These are phyloP conservation scores for Ustilago lituana DNA, from an alignment of 1,284 basidiomycete genomes.

Conservation along the genomic window DNA sequence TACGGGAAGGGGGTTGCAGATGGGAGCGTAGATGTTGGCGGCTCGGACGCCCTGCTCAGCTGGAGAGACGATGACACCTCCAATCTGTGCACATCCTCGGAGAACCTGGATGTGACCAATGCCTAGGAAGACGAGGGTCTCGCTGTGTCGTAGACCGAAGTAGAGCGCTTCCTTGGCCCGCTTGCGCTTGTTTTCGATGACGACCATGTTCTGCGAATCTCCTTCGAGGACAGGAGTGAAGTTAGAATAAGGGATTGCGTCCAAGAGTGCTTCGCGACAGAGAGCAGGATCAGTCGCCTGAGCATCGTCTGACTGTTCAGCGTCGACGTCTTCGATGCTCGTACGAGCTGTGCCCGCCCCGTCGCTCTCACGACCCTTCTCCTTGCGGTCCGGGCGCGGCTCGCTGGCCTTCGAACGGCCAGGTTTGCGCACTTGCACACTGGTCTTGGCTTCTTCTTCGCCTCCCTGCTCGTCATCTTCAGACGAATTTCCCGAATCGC, in stretches of 20 bases:
- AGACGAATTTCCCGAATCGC: conserved; percentile 15
- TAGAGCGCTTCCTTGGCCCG: conserved; percentile 23
- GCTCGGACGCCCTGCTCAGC: conserved; percentile 8
- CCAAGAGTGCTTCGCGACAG: conserved; percentile 17
- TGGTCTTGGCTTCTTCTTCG: not conserved
- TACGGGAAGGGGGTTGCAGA: conserved; percentile 32
- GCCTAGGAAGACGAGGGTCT: conserved; percentile 37
- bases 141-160: conserved; percentile 24
- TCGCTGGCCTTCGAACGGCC: not conserved
- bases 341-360: no score
- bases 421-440: not conserved
- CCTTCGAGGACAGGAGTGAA: conserved; percentile 20
- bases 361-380: conserved; percentile 10
- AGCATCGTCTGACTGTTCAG: not conserved
- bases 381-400: conserved; percentile 1
- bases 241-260: conserved; percentile 35
- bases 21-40: conserved; percentile 30
- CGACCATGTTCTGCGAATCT: conserved; percentile 1
- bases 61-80: conserved; percentile 29
- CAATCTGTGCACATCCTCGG: conserved; percentile 30
- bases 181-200: conserved; percentile 32
- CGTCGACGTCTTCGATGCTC: not conserved
- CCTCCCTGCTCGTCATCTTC: conserved; percentile 15
- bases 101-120: conserved; percentile 29
- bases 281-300: not conserved